Base-by-base conservation (phyloP, 371 early-diverging fungal species). In the Mortierella sp. region DNA sequence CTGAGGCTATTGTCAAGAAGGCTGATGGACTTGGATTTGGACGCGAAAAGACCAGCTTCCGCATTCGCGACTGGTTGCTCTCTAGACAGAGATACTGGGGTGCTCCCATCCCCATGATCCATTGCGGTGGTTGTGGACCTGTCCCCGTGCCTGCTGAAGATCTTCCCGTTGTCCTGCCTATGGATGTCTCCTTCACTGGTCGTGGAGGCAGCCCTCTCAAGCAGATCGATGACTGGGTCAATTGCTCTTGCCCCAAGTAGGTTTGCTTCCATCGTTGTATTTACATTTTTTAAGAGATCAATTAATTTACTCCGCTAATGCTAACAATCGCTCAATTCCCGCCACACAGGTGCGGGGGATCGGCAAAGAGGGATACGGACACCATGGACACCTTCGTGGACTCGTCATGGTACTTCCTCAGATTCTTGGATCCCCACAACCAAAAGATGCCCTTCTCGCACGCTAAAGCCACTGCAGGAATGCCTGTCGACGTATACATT, bases 21-120 rank as follows among this genome's bases (percentile, higher is more conserved):
- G 94, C 95, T 0, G 70, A 78, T 10, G 84, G 88, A 19, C 73
- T 86, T 45, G 92, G 92, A 19, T 88, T 92, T 47, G 94, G 94
- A 11, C 83, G 82, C 42, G 79, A 87, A 54, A 91, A 91, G n/a
- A 91, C 91, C 0, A 91, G 94, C 91, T 98, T 94, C 83, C 93
- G 95, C 1, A 89, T 98, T 50, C 93, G 97, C 65, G 99, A 99
- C 89, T 99, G 99, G 99, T 91, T 99, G 0, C 88, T 99, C 16
- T 99, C 99, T 1, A 93, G 99, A 68, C 99, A 99, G 89, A 93
- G 99, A 45, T 98, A 97, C 84, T 99, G 99, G 99, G 99, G 99
- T 14, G 98, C 99, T 1, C 99, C 99, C 21, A 97, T 99, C 55
- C 99, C 99, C 5, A 93, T 99, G 31, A 91, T 98, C 44, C 97